A percentile compares a stretch with the other conserved stretches of the same genome.
Evolutionary conservation across 257 asterid genomes (phyloP).

Genomic region (Plectranthus barbatus): DNA sequence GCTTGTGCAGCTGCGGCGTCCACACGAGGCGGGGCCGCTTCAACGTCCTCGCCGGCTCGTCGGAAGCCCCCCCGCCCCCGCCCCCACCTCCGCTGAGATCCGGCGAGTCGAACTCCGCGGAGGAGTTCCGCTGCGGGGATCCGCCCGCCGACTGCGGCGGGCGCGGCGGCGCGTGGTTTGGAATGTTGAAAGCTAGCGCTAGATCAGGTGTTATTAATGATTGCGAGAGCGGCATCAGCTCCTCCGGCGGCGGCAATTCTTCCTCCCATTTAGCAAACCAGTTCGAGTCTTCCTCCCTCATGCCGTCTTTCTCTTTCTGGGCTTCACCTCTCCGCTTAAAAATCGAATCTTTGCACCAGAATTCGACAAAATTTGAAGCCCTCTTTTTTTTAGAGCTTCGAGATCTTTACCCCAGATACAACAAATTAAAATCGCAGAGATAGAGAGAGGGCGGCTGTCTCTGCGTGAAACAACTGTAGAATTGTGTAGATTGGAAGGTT

Average conservation of each 20-base stretch:
- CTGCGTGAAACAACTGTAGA: not conserved
- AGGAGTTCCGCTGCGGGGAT: conserved; percentile 34
- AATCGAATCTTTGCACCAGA: not conserved
- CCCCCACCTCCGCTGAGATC: conserved; percentile 24
- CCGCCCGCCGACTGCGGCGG: not conserved
- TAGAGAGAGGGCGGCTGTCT: not conserved
- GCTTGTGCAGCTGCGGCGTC: conserved; percentile 80
- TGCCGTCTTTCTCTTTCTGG: not conserved
- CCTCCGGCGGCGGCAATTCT: conserved; percentile 67
- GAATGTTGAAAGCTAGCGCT: no score
- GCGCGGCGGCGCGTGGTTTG: conserved; percentile 20
- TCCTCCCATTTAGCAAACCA: conserved; percentile 90
- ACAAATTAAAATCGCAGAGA: not conserved
- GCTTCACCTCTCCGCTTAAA: not conserved
- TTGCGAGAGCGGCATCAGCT: conserved; percentile 65
- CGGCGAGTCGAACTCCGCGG: conserved; percentile 58
- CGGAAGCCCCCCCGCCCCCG: conserved; percentile 12
- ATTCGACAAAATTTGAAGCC: not conserved
- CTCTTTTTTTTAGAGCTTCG: not conserved
- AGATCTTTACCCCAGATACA: not conserved
- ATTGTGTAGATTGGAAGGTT: not conserved
- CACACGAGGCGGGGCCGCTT: conserved; percentile 74
- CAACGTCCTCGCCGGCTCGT: conserved; percentile 45
- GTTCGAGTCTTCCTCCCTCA: conserved; percentile 81
- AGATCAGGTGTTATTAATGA: conserved; percentile 72